Percentiles rank a stretch among this genome's conserved stretches.
Conservation (phyloP, 106 monocot species). For the Allium cepa region DNA sequence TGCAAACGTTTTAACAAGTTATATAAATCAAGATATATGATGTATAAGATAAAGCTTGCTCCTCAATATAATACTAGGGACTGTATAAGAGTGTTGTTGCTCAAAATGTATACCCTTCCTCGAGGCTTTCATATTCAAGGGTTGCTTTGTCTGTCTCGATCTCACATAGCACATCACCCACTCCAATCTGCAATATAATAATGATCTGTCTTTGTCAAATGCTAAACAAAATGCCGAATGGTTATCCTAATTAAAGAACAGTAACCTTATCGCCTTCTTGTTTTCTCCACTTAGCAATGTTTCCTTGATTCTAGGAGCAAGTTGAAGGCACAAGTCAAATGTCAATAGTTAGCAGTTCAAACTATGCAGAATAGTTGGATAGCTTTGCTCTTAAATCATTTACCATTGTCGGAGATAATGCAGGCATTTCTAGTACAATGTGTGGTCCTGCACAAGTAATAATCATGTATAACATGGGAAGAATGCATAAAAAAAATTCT, state of each 20-base stretch:
- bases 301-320: constrained; percentile 89
- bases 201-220: too few species aligned
- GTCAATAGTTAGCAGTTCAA: constrained; percentile 9
- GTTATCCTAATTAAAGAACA: background rate
- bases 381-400: constrained; percentile 1
- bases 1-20: constrained; percentile 4
- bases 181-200: constrained; percentile 53
- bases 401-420: constrained; percentile 98
- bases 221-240: too few species aligned
- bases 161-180: constrained; percentile 96
- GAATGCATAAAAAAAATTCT: background rate
- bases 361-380: background rate
- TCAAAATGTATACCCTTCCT: constrained; percentile 66
- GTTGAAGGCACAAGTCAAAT: constrained; percentile 5
- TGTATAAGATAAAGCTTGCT: constrained; percentile 3
- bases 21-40: background rate
- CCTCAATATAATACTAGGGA: too few species aligned
- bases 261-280: constrained; percentile 95
- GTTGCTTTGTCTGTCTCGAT: constrained; percentile 99
- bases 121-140: constrained; percentile 87
- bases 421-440: constrained; percentile 83
- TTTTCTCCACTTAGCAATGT: constrained; percentile 93
- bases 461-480: background rate
- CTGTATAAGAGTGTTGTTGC: too few species aligned
- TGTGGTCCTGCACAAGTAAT: constrained; percentile 56